Evolutionary conservation across 140 eudicot genomes (phyloP), one percentile per base, ranked within the genome.

Genomic region (Ambrosia hybrid): DNA sequence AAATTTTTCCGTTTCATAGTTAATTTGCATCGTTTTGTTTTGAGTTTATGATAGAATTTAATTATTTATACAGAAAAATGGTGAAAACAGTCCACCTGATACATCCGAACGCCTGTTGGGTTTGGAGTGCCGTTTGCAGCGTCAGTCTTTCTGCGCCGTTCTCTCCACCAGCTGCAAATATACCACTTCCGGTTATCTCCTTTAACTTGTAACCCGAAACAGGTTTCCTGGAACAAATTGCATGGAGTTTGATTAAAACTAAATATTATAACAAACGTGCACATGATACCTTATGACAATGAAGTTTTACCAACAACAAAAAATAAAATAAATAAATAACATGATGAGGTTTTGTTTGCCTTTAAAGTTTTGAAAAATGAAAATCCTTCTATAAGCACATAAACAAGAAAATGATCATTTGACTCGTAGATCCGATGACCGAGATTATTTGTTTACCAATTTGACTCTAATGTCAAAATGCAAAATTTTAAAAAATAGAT

Each of bases 141-240:
- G 56, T 81, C 96, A 41, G 83, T 60, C 51, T 88, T 57, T 74
- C 72, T 51, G 60, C 69, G 65, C 83, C 89, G 57, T 76, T 64
- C 63, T 89, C 96, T 21, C 78, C 86, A 16, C 61, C 78, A 4
- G 77, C 76, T 70, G 87, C 84, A 68, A 92, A 92, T 71, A 92
- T 89, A 48, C 88, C 87, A 67, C 87, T 92, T 39, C 98, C 98
- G 3, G 88, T 86, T 62, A 87, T 89, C 85, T 92, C 98, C 80
- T 89, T 92, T 79, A 85, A 70, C 76, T 89, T 92, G 57, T 85
- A 81, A 12, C 78, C 96, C 16, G 98, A 92, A 70, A 92, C 86
- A 36, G 98, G 98, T 79, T 85, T 92, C 90, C 98, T 92, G 86
- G 9, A 74, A 69, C 4, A 14, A 6, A 55, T 26, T n/a, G 9